Conservation (phyloP, 306 rosid species). For the Vigna radiata region DNA sequence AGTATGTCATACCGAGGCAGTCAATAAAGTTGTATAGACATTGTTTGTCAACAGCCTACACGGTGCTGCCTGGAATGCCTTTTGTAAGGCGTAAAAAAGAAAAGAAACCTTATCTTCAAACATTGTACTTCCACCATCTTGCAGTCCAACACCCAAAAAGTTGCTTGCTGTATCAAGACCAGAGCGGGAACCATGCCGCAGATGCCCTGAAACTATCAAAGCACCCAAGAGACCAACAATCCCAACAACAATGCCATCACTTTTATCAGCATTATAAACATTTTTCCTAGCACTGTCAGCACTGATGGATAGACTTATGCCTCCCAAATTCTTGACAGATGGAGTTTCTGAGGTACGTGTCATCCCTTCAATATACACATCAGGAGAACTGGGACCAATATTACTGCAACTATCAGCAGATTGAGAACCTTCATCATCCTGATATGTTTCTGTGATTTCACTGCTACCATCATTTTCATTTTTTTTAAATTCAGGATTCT, state of each 20-base stretch:
- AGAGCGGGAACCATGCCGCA: slow-evolving; percentile 64
- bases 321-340: slow-evolving; percentile 78
- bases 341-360: slow-evolving; percentile 63
- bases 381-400: slow-evolving; percentile 55
- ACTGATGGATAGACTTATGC: slow-evolving; percentile 86
- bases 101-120: slow-evolving; percentile 94
- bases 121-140: slow-evolving; percentile 86
- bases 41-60: slow-evolving; percentile 85
- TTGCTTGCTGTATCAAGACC: slow-evolving; percentile 65
- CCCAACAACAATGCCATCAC: slow-evolving; percentile 92
- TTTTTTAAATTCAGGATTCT: slow-evolving; percentile 47
- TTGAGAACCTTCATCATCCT: slow-evolving; percentile 61
- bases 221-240: slow-evolving; percentile 87
- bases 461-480: slow-evolving; percentile 51
- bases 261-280: slow-evolving; percentile 85
- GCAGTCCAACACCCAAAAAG: slow-evolving; percentile 72
- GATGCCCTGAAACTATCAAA: slow-evolving; percentile 84
- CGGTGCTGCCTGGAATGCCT: slow-evolving; percentile 95
- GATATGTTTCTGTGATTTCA: slow-evolving; percentile 50
- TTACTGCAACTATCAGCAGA: slow-evolving; percentile 53
- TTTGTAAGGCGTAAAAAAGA: slow-evolving; percentile 87
- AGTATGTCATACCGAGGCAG: slow-evolving; percentile 85
- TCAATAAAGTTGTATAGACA: slow-evolving; percentile 79
- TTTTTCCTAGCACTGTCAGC: slow-evolving; percentile 96
- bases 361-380: slow-evolving; percentile 57